Evolutionary conservation across 1,284 basidiomycete species (phyloP).

Genomic region (Rhodotorula sp.): DNA sequence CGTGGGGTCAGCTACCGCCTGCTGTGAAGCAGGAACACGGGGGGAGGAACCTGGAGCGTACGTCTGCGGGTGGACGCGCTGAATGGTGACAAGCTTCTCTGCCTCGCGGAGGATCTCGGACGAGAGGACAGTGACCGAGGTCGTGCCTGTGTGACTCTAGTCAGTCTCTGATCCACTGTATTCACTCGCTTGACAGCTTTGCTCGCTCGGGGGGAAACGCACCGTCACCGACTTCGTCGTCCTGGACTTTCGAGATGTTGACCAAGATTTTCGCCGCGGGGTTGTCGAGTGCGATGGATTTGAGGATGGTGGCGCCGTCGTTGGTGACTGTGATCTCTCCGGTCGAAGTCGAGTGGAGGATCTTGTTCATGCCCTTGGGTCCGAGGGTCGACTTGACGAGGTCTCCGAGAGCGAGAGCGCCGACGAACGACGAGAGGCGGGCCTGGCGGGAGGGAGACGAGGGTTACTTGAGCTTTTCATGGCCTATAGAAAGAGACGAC

Average conservation of each 20-base stretch:
- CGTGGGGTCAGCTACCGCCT: background rate
- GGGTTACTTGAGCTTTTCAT: rapidly evolving
- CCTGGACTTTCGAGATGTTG: conserved; percentile 99
- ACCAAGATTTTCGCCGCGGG: conserved; percentile 98
- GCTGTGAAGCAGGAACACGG: background rate
- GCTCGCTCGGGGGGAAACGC: background rate
- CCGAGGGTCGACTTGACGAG: conserved; percentile 97
- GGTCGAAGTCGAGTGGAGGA: conserved; percentile 84
- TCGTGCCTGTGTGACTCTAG: conserved; percentile 58
- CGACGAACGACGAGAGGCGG: conserved; percentile 96
- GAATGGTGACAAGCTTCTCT: conserved; percentile 83
- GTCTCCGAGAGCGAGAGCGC: conserved; percentile 93
- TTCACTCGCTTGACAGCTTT: background rate
- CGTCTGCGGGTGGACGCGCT: conserved; percentile 97
- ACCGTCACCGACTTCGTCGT: conserved; percentile 98
- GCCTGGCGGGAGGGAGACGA: conserved; percentile 48
- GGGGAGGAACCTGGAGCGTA: background rate
- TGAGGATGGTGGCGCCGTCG: conserved; percentile 97
- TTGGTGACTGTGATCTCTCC: conserved; percentile 97
- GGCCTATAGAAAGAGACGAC: background rate
- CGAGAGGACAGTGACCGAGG: conserved; percentile 81
- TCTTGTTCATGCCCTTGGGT: conserved; percentile 74
- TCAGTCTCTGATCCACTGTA: background rate
- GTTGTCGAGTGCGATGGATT: conserved; percentile 96
- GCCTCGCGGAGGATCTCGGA: conserved; percentile 91